Base-by-base conservation (phyloP, 169 alveolate genomes). In the Plasmodium billcollinsi region DNA sequence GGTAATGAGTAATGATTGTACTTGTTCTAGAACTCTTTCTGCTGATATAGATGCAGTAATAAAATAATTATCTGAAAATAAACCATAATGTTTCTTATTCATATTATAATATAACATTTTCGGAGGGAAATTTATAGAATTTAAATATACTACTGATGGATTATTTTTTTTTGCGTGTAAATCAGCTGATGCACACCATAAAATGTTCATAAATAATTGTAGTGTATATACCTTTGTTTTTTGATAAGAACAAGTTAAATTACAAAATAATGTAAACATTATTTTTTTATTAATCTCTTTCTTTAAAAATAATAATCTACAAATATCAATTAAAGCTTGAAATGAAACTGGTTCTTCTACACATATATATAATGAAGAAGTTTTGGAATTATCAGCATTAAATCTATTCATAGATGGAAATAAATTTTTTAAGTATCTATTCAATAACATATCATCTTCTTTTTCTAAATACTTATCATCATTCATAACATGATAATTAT, bases 21-120 rank as follows among this genome's bases (percentile, higher is more conserved):
- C 80, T 74, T 94, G 96, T 78, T 94, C 96, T 88, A 94, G 47
- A 8, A 94, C 96, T 39, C 94, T 80, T 61, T 94, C 96, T 18
- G 93, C 92, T 20, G 95, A 88, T 21, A 94, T 91, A 33, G 85
- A 94, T 26, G 95, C 88, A 56, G 94, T 78, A 6, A 86, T 73
- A 11, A 63, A 62, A 33, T 58, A 59, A 59, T 89, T 70, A 58
- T 92, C 75, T 21, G 90, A 76, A 49, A 83, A 73, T 15, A 72
- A 76, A 9, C 75, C 75, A 69, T 52, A 49, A 21, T 75, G 58
- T 66, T 67, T 72, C 21, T 85, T 67, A 21, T 71, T 67, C 1
- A 91, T 80, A 63, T 74, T 88, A 4, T 88, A 61, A 43, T 67
- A 61, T 20, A 73, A 47, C 74, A 52, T 26, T 52, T 63, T 88